Percentiles rank a stretch among this genome's conserved stretches.
phyloP scores from a whole-genome alignment of 768 basidiomycete species.

The Mycena filopes region DNA sequence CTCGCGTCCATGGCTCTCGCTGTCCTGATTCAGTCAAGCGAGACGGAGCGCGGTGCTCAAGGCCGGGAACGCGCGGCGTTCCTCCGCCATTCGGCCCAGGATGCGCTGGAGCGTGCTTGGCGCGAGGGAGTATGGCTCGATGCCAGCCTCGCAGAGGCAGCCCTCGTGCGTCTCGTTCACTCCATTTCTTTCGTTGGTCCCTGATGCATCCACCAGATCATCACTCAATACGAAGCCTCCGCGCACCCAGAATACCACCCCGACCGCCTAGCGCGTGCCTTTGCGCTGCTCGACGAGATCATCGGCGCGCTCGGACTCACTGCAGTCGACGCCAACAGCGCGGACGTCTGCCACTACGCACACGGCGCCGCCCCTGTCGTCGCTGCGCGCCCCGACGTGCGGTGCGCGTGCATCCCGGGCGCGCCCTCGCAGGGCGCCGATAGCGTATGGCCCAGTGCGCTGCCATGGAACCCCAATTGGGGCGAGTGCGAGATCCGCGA shows the following conservation, averaged over 20 bases:
- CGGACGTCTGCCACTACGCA: constrained; percentile 51
- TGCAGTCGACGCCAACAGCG: constrained; percentile 54
- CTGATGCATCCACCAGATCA: constrained; percentile 45
- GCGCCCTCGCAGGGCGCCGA: constrained; percentile 37
- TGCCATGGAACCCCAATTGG: constrained; percentile 60
- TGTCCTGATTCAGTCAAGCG: constrained; percentile 60
- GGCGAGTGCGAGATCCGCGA: constrained; percentile 50
- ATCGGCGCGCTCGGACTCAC: constrained; percentile 55
- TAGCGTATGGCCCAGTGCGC: constrained; percentile 49
- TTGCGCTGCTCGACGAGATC: constrained; percentile 59
- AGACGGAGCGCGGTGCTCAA: constrained; percentile 52
- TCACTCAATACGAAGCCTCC: constrained; percentile 64
- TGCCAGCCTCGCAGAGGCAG: constrained; percentile 61
- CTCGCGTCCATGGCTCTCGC: constrained; percentile 62
- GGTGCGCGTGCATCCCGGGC: constrained; percentile 49
- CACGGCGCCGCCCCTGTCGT: constrained; percentile 43
- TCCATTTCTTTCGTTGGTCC: not conserved
- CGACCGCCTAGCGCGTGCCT: constrained; percentile 51
- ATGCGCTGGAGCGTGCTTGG: constrained; percentile 55
- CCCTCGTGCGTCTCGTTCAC: constrained; percentile 50
- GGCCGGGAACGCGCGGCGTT: constrained; percentile 57
- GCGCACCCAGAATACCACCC: constrained; percentile 60
- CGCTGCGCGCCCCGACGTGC: constrained; percentile 16
- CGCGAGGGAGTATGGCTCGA: constrained; percentile 52
- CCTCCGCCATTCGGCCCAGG: constrained; percentile 58